phyloP scores from a whole-genome alignment of 305 asterid genomes.

The Fraxinus latifolia region DNA sequence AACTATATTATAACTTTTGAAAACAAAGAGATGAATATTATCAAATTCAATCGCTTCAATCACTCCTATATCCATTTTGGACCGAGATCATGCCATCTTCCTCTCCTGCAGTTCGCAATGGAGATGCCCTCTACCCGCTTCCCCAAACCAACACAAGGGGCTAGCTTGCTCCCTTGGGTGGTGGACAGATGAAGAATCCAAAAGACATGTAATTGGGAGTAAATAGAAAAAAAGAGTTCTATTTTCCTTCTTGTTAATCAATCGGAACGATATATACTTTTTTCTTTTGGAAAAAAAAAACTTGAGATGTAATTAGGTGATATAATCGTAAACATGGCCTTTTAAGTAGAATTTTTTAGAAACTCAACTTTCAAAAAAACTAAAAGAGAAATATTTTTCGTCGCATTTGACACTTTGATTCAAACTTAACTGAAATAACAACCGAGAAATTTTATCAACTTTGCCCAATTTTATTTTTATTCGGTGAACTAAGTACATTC shows the following conservation, averaged over 20 bases:
- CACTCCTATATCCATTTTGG: not conserved
- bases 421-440: not conserved
- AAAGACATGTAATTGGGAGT: not conserved
- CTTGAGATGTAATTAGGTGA: not conserved
- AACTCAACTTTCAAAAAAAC: not conserved
- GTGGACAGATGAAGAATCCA: too few species aligned
- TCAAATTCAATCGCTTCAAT: not conserved
- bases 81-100: not conserved
- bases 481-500: not conserved
- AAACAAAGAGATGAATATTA: not conserved
- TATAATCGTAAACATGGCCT: not conserved
- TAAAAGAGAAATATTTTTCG: not conserved
- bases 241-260: not conserved
- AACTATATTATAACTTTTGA: too few species aligned
- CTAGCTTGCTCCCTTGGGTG: too few species aligned
- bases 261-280: too few species aligned
- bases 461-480: not conserved
- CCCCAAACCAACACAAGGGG: not conserved
- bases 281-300: not conserved
- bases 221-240: not conserved
- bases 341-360: not conserved
- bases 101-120: not conserved
- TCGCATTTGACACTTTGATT: not conserved
- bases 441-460: not conserved
- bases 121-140: not conserved